Percentiles rank a stretch among this genome's conserved stretches.
Conservation (phyloP, 2,329 filamentous ascomycete genomes). For the Beauveria bassiana region DNA sequence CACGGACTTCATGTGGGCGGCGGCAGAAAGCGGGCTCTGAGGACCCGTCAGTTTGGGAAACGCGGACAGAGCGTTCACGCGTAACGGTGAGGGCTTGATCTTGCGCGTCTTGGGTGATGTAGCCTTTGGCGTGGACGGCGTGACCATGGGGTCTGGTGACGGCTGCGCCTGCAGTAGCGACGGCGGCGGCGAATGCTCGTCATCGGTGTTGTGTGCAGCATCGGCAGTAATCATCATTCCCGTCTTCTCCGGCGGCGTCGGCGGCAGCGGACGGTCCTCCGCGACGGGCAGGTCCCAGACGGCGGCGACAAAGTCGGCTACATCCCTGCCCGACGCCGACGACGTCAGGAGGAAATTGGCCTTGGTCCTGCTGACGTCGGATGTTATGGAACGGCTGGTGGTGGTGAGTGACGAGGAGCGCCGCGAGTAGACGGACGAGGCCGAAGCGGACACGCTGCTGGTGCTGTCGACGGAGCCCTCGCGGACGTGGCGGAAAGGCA, state of each 20-base stretch:
- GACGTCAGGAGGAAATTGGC: constrained; percentile 52
- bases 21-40: constrained; percentile 2
- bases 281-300: constrained; percentile 36
- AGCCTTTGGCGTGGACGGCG: background rate
- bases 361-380: constrained; percentile 34
- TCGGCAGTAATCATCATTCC: too few relatives aligned
- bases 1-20: background rate
- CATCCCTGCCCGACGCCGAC: constrained; percentile 45
- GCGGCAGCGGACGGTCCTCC: background rate
- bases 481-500: constrained; percentile 33
- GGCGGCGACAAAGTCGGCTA: constrained; percentile 43
- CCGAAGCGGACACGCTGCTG: constrained; percentile 12
- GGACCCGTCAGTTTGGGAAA: constrained; percentile 6
- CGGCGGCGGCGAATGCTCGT: too few relatives aligned
- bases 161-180: background rate
- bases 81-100: constrained; percentile 1
- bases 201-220: too few relatives aligned
- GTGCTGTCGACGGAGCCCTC: constrained; percentile 24
- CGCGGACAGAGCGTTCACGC: background rate
- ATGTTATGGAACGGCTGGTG: constrained; percentile 16
- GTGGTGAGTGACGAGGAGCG: background rate
- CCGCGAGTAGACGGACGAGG: background rate
- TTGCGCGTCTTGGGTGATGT: background rate
- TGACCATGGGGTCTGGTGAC: background rate
- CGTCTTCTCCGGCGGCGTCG: background rate